Evolutionary conservation across 2,329 filamentous ascomycete species (phyloP), one percentile per base, ranked within the genome.

Genomic region (Pseudogymnoascus sp.): DNA sequence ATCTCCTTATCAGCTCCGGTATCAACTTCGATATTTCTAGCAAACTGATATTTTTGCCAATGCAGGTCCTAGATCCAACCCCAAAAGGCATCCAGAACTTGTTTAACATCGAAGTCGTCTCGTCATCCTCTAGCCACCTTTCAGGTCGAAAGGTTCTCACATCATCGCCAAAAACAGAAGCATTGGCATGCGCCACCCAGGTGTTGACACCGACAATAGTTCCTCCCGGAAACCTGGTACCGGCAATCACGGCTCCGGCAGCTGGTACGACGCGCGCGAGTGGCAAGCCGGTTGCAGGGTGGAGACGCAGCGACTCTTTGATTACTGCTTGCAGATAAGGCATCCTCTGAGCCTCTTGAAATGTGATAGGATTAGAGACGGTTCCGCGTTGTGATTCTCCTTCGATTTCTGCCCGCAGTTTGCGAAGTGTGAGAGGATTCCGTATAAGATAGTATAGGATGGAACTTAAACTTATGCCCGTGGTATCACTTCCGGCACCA

Each of bases 401-500:
- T 25, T 65, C 59, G 5, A 65, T 16, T 35, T 65, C 63, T 19
- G 39, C 49, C 5, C 25, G 19, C 16, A 65, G 25, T 45, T 59
- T 63, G 5, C 9, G 11, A 16, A 60, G 65, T 4, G 63, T 64
- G 1, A 14, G 2, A 1, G 69, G 73, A 38, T 74, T 71, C 36
- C 74, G 75, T 3, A 80, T 61, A 1, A 83, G 70, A 63, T 78
- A 65, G 63, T 79, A 81, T 30, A 83, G 67, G 4, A 80, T 72
- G 2, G 75, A 71, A 0, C 74, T 74, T 0, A 84, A 72, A 2
- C 74, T 77, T 49, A 82, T 79, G 1, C 78, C 75, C 0, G 81
- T 83, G 0, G 82, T 83, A 64, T 78, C 76, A 22, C 71, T 72
- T 0, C 76, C 76, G 0, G 76, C 76, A 0, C 69, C 68, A 14